Percentiles rank a stretch among this genome's conserved stretches.
Conservation (phyloP, 2,329 filamentous ascomycete species). For the Venturiaceae sp. region DNA sequence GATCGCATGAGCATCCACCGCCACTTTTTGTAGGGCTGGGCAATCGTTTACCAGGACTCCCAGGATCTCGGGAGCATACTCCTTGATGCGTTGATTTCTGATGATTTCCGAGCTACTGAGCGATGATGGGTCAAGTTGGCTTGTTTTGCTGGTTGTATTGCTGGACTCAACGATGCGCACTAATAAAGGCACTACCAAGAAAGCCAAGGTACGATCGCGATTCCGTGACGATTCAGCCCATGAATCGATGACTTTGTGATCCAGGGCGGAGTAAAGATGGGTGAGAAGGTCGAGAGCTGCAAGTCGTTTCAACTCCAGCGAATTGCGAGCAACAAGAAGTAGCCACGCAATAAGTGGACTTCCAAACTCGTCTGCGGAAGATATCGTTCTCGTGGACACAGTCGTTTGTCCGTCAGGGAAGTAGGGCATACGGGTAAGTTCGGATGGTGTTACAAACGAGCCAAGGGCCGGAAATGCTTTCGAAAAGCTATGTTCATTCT, state of each 20-base stretch:
- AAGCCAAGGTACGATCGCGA: slow-evolving; percentile 29
- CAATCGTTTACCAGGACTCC: slow-evolving; percentile 76
- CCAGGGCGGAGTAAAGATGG: slow-evolving; percentile 13
- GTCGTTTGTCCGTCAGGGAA: neutral
- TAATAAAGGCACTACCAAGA: slow-evolving; percentile 36
- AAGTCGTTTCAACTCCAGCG: slow-evolving; percentile 29
- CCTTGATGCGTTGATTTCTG: slow-evolving; percentile 53
- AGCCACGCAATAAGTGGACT: slow-evolving; percentile 39
- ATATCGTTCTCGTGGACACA: slow-evolving; percentile 9
- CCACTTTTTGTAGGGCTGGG: slow-evolving; percentile 69
- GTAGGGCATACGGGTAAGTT: neutral
- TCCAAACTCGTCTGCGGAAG: slow-evolving; percentile 29
- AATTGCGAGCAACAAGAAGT: slow-evolving; percentile 31
- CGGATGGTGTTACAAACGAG: slow-evolving; percentile 11
- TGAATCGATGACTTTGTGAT: slow-evolving; percentile 22
- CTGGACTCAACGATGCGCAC: slow-evolving; percentile 36
- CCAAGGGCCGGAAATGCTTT: slow-evolving; percentile 34
- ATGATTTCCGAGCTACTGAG: slow-evolving; percentile 45
- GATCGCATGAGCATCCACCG: slow-evolving; percentile 59
- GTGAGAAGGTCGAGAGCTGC: slow-evolving; percentile 29
- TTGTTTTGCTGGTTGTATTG: slow-evolving; percentile 17
- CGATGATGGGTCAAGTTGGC: slow-evolving; percentile 41
- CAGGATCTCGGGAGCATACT: slow-evolving; percentile 65
- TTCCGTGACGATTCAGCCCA: slow-evolving; percentile 27
- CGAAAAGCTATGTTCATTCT: slow-evolving; percentile 25